Evolutionary conservation across 306 rosid genomes (phyloP).

Genomic region (Medicago ruthenica): DNA sequence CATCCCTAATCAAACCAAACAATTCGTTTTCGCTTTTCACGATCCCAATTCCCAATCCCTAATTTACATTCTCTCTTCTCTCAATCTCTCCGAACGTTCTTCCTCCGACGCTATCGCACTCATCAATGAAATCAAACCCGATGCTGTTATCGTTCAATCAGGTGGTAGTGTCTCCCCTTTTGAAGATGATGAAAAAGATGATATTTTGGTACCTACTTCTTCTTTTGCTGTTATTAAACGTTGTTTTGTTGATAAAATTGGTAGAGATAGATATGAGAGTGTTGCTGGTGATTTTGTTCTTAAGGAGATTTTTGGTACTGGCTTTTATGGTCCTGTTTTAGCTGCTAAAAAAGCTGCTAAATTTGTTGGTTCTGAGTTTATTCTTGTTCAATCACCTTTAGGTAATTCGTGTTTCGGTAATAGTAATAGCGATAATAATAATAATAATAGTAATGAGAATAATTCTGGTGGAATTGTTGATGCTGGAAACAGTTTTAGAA

Average conservation of each 20-base stretch:
- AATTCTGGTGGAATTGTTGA: constrained; percentile 43
- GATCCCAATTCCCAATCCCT: constrained; percentile 63
- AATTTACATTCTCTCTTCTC: constrained; percentile 68
- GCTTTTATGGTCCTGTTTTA: constrained; percentile 71
- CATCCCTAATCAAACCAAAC: constrained; percentile 66
- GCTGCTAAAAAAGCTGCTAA: constrained; percentile 71
- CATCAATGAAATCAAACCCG: constrained; percentile 68
- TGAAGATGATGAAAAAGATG: constrained; percentile 48
- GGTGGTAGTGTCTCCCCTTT: constrained; percentile 45
- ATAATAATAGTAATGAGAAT: not conserved
- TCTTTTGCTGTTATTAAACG: constrained; percentile 67
- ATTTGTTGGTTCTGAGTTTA: constrained; percentile 66
- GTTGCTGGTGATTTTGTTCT: constrained; percentile 65
- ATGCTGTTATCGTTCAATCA: constrained; percentile 72
- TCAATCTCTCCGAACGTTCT: constrained; percentile 72
- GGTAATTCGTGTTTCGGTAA: constrained; percentile 43
- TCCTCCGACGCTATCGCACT: constrained; percentile 60
- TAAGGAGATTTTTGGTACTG: constrained; percentile 71
- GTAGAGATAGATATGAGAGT: constrained; percentile 66
- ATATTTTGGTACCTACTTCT: constrained; percentile 63
- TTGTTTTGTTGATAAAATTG: constrained; percentile 68
- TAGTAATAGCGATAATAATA: not conserved
- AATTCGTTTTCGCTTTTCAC: constrained; percentile 67
- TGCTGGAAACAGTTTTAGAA: constrained; percentile 44
- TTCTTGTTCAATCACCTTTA: constrained; percentile 60